phyloP scores from a whole-genome alignment of 2,329 filamentous ascomycete genomes.

The Torrubiella hemipterigena region DNA sequence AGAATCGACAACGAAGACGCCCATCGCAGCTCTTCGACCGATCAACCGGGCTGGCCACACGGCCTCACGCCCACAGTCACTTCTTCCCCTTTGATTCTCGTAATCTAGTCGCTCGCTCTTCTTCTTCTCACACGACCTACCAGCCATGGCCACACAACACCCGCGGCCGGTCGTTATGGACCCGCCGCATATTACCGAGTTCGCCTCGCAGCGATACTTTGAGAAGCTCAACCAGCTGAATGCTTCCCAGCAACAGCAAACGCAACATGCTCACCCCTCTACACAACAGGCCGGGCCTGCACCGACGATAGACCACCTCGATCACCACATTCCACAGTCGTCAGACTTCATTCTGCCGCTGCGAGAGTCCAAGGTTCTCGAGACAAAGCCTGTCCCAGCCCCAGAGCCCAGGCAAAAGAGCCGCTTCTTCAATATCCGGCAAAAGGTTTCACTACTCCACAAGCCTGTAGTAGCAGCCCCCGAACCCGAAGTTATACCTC shows the following conservation, averaged over 20 bases:
- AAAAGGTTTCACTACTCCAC: slow-evolving; percentile 23
- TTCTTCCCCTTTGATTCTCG: slow-evolving; percentile 7
- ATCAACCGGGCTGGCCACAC: slow-evolving; percentile 5
- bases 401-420: slow-evolving; percentile 27
- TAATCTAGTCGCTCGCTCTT: slow-evolving; percentile 12
- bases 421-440: slow-evolving; percentile 28
- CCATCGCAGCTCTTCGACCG: slow-evolving; percentile 7
- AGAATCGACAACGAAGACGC: no score
- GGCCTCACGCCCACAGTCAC: slow-evolving; percentile 5
- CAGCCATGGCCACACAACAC: slow-evolving; percentile 20
- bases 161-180: slow-evolving; percentile 36
- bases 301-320: no score
- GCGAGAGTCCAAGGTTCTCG: slow-evolving; percentile 23
- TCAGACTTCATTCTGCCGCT: slow-evolving; percentile 40
- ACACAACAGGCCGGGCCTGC: slow-evolving; percentile 8
- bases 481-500: slow-evolving; percentile 5
- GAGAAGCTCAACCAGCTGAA: slow-evolving; percentile 46
- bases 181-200: slow-evolving; percentile 51
- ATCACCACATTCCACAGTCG: slow-evolving; percentile 13
- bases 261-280: slow-evolving; percentile 9
- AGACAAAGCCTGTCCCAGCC: slow-evolving; percentile 18
- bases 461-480: slow-evolving; percentile 15
- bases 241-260: slow-evolving; percentile 24
- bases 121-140: slow-evolving; percentile 4
- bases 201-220: slow-evolving; percentile 53